phyloP scores from a whole-genome alignment of 768 basidiomycete genomes.

The Agaricus sinodeliciosus region DNA sequence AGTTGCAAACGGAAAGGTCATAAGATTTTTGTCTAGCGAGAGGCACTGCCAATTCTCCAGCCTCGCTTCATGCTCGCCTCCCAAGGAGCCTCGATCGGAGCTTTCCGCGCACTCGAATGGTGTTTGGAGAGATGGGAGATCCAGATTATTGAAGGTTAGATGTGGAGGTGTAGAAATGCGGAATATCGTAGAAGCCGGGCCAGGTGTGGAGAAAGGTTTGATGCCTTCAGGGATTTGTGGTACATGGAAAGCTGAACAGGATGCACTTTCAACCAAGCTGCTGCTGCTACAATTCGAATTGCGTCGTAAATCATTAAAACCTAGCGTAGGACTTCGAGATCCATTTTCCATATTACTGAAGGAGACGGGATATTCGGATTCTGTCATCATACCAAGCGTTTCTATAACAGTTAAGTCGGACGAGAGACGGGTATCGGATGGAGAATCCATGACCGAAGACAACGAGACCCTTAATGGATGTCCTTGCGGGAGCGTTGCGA shows the following conservation, averaged over 20 bases:
- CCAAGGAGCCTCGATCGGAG: too few species aligned
- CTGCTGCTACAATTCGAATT: neutral
- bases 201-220: constrained; percentile 14
- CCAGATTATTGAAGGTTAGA: neutral
- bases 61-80: too few species aligned
- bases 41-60: too few species aligned
- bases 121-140: neutral
- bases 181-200: constrained; percentile 12
- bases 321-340: neutral
- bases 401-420: constrained; percentile 5
- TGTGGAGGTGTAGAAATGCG: neutral
- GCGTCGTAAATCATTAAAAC: neutral
- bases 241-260: neutral
- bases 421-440: neutral
- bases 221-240: neutral
- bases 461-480: constrained; percentile 44
- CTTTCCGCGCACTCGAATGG: neutral
- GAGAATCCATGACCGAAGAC: constrained; percentile 13
- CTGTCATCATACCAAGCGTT: neutral
- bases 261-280: neutral
- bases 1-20: too few species aligned
- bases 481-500: constrained; percentile 35
- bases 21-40: too few species aligned
- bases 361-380: neutral
- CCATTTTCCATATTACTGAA: neutral